Base-by-base conservation (phyloP, 2,329 filamentous ascomycete genomes). In the Aspergillus chevalieri region DNA sequence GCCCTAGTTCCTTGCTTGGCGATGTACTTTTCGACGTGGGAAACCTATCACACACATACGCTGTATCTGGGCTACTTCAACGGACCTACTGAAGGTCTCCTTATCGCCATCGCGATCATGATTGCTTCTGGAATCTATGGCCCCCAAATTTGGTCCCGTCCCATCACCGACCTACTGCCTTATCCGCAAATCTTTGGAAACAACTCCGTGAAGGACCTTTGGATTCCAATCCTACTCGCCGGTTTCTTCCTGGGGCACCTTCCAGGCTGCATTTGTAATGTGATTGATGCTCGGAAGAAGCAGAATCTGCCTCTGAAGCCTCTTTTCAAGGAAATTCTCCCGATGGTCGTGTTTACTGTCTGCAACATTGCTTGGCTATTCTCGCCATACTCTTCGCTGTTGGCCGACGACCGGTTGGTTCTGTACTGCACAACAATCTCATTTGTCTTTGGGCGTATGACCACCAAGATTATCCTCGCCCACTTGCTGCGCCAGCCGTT, bases 11-110 rank as follows among this genome's bases (percentile, higher is more conserved):
- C 93, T 1, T 94, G 90, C 60, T 75, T 98, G 42, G 89, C 93
- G 52, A 98, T 98, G 93, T 98, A 95, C 78, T 96, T 98, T 74
- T 96, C 92, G 3, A 98, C 93, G 2, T 98, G 93, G 93, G 93
- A 98, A 74, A 98, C 93, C 1, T 98, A 96, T 69, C 93, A 98
- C 72, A 96, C 93, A 4, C 93, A 98, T 69, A 97, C 93, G 0
- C 77, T 98, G 5, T 98, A 95, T 70, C 83, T 98, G 10, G 93
- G 93, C 48, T 89, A 92, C 67, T 87, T 98, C 80, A 98, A 98
- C 68, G 93, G 93, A 1, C 93, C 93, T 2, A 98, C 93, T 62
- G 93, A 98, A 75, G 93, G 93, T 17, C 77, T 98, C 30, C 84
- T 97, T 47, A 85, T 98, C 55, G 93, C 91, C 22, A 91, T 89